These are phyloP conservation scores for Postia placenta DNA, from an alignment of 768 basidiomycete genomes.

Conservation along the genomic window DNA sequence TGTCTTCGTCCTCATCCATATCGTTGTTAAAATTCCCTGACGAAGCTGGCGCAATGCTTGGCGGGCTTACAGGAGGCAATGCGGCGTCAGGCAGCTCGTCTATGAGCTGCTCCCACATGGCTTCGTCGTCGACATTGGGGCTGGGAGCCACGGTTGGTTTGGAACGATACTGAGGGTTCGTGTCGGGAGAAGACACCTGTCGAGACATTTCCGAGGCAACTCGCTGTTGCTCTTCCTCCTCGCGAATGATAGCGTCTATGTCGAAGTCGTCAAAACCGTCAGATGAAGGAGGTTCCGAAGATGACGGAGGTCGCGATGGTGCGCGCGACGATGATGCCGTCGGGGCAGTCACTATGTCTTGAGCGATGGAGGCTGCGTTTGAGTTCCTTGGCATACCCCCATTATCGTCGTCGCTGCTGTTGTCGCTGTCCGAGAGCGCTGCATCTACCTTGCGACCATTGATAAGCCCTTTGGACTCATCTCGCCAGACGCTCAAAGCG, in stretches of 20 bases:
- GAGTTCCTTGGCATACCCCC: neutral
- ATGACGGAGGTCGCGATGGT: conserved; percentile 33
- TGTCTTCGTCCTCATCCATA: conserved; percentile 52
- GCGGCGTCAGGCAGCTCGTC: conserved; percentile 8
- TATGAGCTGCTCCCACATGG: conserved; percentile 21
- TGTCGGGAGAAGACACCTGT: conserved; percentile 1
- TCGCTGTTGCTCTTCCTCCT: conserved; percentile 33
- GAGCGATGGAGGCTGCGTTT: no score
- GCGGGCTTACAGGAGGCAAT: neutral
- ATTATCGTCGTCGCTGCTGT: conserved; percentile 13
- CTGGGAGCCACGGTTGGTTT: neutral
- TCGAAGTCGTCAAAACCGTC: conserved; percentile 41
- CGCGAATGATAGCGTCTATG: conserved; percentile 43
- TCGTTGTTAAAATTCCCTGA: conserved; percentile 18
- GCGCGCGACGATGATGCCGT: conserved; percentile 29
- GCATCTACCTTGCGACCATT: conserved; percentile 30
- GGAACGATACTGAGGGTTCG: neutral
- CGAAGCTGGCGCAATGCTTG: conserved; percentile 4
- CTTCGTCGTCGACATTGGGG: conserved; percentile 13
- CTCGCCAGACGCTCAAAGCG: conserved; percentile 69
- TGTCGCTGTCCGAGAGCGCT: conserved; percentile 21
- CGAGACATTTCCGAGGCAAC: conserved; percentile 8
- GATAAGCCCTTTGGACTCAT: conserved; percentile 49
- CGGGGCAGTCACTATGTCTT: neutral
- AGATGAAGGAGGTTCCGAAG: conserved; percentile 26